Base-by-base conservation (phyloP, 441 rosid genomes). In the Isatis lusitanica region DNA sequence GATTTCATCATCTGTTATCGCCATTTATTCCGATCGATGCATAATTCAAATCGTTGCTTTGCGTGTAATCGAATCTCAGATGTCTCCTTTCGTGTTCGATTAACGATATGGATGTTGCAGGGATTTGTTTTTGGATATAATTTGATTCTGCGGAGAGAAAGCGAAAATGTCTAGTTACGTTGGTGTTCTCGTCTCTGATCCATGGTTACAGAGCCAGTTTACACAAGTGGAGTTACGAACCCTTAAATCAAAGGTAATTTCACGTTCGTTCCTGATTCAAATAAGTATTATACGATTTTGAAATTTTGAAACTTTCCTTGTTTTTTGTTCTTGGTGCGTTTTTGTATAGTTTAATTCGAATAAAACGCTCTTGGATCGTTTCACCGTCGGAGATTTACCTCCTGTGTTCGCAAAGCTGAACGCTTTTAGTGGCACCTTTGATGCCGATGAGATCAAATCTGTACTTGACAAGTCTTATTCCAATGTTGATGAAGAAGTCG, bases 121-220 rank as follows among this genome's bases (percentile, higher is more conserved):
- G 24, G 24, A 21, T 21, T 21, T 21, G 24, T 21, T 21, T 21
- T 21, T 21, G 24, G 24, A 2, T 21, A 21, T 21, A 21, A 21
- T 52, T 31, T 75, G 36, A 43, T 38, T 3, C 28, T 4, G 28
- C 28, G 11, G 68, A 40, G 43, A 39, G 9, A 1, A 35, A 53
- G 40, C 4, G 3, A 75, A 65, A 36, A 96, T 96, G 99, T 85
- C 99, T 73, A 83, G 89, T 84, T 95, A 84, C 81, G 95, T 85
- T 71, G 99, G 99, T 56, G 90, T 96, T 26, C 68, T 87, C 62
- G 97, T 96, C 71, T 91, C 98, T 77, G 99, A 96, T 93, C 96
- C 91, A 80, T 86, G 91, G 98, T 92, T 96, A 58, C 99, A 96
- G 57, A 86, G 97, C 79, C 98, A 96, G 78, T 96, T 96, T 90